Evolutionary conservation across 495 filamentous ascomycete genomes (phyloP).

Genomic region (Daldinia childiae): DNA sequence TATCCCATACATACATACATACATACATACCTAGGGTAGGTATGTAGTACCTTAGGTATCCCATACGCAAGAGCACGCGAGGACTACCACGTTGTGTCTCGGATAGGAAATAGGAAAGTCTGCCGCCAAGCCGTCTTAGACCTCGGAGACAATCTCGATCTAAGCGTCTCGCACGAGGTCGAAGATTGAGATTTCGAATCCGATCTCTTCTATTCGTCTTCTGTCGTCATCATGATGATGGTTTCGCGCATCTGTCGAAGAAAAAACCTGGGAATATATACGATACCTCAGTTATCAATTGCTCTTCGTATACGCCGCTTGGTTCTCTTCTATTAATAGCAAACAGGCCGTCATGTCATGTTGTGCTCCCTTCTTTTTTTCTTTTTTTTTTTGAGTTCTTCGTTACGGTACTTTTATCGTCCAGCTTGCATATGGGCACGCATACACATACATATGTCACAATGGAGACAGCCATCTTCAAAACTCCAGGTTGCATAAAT

Average conservation of each 20-base stretch:
- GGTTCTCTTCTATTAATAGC: conserved; percentile 12
- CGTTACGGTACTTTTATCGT: conserved; percentile 1
- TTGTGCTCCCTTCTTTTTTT: conserved; percentile 5
- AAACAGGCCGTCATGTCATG: not conserved
- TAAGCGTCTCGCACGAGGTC: conserved; percentile 30
- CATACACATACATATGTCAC: conserved; percentile 2
- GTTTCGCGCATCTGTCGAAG: conserved; percentile 3
- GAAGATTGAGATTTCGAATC: conserved; percentile 37
- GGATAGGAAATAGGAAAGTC: conserved; percentile 29
- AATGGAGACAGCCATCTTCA: not conserved
- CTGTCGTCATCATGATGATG: conserved; percentile 40
- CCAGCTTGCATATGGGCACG: not conserved
- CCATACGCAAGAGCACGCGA: conserved; percentile 32
- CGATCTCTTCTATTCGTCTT: conserved; percentile 19
- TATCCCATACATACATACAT: not conserved
- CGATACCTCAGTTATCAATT: conserved; percentile 35
- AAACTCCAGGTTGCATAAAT: conserved; percentile 12
- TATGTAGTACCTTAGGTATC: too few species aligned
- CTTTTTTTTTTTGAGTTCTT: conserved; percentile 10
- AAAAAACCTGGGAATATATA: conserved; percentile 23
- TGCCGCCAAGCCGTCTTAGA: conserved; percentile 28
- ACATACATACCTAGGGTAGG: too few species aligned
- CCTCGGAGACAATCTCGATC: conserved; percentile 42
- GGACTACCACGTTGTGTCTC: conserved; percentile 42
- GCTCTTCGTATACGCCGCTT: conserved; percentile 11